phyloP scores from a whole-genome alignment of 352 stramenopile species.

The Elongisporangium undulatum region DNA sequence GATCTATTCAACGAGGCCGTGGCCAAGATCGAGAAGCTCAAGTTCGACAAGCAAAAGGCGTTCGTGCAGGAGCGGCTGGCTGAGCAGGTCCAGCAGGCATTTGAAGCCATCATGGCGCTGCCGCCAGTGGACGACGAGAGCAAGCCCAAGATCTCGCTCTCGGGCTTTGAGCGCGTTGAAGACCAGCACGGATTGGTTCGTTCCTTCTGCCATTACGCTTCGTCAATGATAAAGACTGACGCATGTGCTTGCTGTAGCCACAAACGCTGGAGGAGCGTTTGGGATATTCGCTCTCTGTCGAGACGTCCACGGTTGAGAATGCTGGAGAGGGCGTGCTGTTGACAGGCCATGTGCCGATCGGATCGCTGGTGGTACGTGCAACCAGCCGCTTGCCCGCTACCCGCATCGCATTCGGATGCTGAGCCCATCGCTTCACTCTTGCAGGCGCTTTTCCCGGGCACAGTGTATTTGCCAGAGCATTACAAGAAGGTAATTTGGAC shows the following conservation, averaged over 20 bases:
- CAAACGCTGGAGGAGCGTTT: conserved; percentile 49
- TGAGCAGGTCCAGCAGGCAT: conserved; percentile 49
- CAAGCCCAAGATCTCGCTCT: conserved; percentile 50
- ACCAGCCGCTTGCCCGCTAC: too few species aligned
- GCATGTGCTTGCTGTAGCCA: background rate
- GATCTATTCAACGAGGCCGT: conserved; percentile 78
- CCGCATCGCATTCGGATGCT: conserved; percentile 1
- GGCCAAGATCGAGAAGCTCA: conserved; percentile 59
- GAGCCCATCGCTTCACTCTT: background rate
- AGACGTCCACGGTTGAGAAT: conserved; percentile 51
- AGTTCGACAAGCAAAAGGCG: conserved; percentile 78
- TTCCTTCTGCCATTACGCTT: background rate
- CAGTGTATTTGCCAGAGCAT: conserved; percentile 81
- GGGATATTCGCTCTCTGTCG: conserved; percentile 69
- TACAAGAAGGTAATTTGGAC: conserved; percentile 68
- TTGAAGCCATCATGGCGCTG: conserved; percentile 60
- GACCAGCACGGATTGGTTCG: conserved; percentile 16
- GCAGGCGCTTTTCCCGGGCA: conserved; percentile 71
- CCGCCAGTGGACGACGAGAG: conserved; percentile 26
- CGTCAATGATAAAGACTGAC: background rate
- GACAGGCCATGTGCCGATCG: conserved; percentile 47
- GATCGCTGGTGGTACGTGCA: conserved; percentile 59
- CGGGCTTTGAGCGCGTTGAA: conserved; percentile 45
- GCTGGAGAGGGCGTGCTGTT: conserved; percentile 77
- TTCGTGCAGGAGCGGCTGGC: conserved; percentile 62